Evolutionary conservation across 2,329 filamentous ascomycete species (phyloP).

Genomic region (Colletotrichum plurivorum): DNA sequence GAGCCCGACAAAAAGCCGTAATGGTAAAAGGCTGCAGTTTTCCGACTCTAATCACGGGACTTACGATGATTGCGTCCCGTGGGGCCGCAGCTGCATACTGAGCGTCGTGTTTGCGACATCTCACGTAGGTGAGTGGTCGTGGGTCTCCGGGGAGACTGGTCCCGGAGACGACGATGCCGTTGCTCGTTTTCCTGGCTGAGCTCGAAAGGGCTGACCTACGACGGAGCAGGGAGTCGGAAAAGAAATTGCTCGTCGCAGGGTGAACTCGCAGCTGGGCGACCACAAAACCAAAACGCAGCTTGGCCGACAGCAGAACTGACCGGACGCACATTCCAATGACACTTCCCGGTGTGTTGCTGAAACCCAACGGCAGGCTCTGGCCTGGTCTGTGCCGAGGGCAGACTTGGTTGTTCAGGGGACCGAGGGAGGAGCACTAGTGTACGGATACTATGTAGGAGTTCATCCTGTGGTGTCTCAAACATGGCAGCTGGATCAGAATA

Average conservation of each 20-base stretch:
- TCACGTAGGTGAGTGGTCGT: too few species aligned
- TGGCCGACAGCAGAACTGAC: background rate
- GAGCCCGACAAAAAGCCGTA: too few species aligned
- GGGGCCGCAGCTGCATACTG: too few species aligned
- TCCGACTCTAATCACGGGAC: too few species aligned
- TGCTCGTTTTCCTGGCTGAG: too few species aligned
- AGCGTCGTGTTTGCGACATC: too few species aligned
- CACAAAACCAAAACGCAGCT: background rate
- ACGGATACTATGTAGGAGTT: background rate
- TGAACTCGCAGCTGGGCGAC: conserved; percentile 5
- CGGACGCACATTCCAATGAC: conserved; percentile 23
- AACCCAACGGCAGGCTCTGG: conserved; percentile 9
- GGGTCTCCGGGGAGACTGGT: too few species aligned
- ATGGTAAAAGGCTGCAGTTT: too few species aligned
- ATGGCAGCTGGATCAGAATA: too few species aligned
- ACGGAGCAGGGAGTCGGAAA: background rate
- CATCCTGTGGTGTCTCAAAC: conserved; percentile 12
- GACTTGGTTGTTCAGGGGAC: conserved; percentile 11
- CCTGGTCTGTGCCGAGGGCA: background rate
- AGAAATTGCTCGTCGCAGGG: conserved; percentile 6
- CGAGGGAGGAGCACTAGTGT: background rate
- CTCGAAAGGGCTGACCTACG: background rate
- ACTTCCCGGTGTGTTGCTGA: conserved; percentile 8
- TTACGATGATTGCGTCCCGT: too few species aligned
- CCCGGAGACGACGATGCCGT: too few species aligned